Base-by-base conservation (phyloP, 169 alveolate genomes). In the Plasmodium berghei region DNA sequence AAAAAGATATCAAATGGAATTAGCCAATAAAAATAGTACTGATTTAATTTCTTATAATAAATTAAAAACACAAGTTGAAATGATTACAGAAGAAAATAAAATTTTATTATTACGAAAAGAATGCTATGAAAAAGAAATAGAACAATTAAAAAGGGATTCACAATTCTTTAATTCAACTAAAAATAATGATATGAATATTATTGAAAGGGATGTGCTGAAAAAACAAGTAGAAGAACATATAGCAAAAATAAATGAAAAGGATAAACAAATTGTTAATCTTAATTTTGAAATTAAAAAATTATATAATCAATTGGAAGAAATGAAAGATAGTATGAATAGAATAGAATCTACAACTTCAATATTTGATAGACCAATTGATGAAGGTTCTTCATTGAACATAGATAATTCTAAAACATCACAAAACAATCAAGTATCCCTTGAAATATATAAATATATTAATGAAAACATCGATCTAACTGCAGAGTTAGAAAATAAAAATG, bases 381-480 rank as follows among this genome's bases (percentile, higher is more conserved):
- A 34, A 34, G 8, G 1, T 0, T 34, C 42, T 1, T 3, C 42
- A 34, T 4, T 34, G 8, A 34, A 34, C 3, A 5, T 34, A 34
- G 42, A 34, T 4, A 34, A 34, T 34, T 0, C 42, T 0, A 34
- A 34, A 34, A 34, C 42, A 34, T 3, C 42, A 34, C 42, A 34
- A 34, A 5, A 34, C 3, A 34, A 34, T 34, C 42, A 34, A 34
- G 8, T 45, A 22, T 67, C 90, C 52, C 9, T 45, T 18, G 86
- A 83, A 54, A 83, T 83, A 56, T 61, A 67, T 52, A 83, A 83
- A 40, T 83, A 67, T 28, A 83, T 83, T 0, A 56, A 71, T 71
- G 90, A 83, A 56, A 83, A 83, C 34, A 67, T 83, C 1, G 85
- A 83, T 46, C 72, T 83, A 14, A 83, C 90, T 3, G 72, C 90